Conservation (phyloP, 805 yeast genomes). For the Wickerhamomyces subpelliculosus region DNA sequence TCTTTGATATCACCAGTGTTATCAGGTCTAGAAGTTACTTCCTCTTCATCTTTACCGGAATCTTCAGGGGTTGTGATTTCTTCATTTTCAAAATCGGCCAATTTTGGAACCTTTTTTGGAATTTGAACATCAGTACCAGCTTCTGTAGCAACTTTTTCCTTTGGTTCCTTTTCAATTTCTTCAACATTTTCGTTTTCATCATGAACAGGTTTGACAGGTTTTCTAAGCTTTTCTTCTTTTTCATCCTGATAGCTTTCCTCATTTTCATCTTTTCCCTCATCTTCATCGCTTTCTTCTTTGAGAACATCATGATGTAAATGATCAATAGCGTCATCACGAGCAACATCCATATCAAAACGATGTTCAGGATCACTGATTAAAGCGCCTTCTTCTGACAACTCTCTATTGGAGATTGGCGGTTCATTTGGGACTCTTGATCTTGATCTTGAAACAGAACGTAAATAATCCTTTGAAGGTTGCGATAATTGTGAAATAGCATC, state of each 20-base stretch:
- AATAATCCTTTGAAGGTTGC: constrained; percentile 34
- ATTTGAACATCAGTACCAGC: constrained; percentile 4
- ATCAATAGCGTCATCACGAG: constrained; percentile 8
- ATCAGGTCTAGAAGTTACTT: no score
- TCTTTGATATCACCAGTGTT: no score
- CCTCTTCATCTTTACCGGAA: no score
- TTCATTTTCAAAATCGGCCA: not conserved
- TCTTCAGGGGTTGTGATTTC: not conserved
- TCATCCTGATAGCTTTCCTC: not conserved
- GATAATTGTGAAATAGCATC: constrained; percentile 15
- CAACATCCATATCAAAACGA: constrained; percentile 7
- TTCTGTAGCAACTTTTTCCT: constrained; percentile 4
- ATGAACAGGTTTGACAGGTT: constrained; percentile 5
- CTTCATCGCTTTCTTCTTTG: constrained; percentile 10
- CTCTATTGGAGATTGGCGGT: constrained; percentile 29
- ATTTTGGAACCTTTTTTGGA: not conserved
- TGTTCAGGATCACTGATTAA: constrained; percentile 38
- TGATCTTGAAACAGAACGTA: constrained; percentile 61
- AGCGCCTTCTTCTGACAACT: constrained; percentile 51
- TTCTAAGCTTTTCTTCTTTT: constrained; percentile 3
- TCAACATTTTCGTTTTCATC: constrained; percentile 4
- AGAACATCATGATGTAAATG: constrained; percentile 6
- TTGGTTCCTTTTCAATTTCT: constrained; percentile 4
- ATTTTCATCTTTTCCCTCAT: constrained; percentile 1
- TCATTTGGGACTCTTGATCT: constrained; percentile 43